Percentiles rank a stretch among this genome's conserved stretches.
phyloP scores from a whole-genome alignment of 768 basidiomycete species.

The Macrolepiota fuliginosa region DNA sequence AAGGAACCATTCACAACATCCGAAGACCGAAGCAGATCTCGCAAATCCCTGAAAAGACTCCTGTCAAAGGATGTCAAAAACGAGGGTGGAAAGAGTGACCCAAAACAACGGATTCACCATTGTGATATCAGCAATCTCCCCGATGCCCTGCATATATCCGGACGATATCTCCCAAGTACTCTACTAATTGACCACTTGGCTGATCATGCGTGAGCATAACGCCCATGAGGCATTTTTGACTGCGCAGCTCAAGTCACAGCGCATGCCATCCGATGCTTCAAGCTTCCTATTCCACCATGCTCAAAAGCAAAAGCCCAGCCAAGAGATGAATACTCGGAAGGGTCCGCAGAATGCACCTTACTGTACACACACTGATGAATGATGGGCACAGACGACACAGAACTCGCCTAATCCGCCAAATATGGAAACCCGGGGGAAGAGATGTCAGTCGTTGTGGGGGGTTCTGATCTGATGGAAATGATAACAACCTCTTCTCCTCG shows the following conservation, averaged over 20 bases:
- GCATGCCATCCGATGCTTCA: too few species aligned
- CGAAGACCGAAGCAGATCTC: not conserved
- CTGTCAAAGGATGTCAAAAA: not conserved
- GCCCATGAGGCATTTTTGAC: too few species aligned
- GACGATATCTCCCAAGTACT: not conserved
- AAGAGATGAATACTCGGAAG: not conserved
- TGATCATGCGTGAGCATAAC: not conserved
- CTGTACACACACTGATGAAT: not conserved
- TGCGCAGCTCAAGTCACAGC: too few species aligned
- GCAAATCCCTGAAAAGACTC: not conserved
- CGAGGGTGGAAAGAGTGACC: slow-evolving; percentile 10
- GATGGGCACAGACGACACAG: not conserved
- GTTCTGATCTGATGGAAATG: not conserved
- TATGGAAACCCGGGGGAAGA: not conserved
- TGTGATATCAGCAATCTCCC: not conserved
- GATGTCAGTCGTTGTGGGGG: not conserved
- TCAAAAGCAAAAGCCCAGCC: too few species aligned
- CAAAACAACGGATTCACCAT: not conserved
- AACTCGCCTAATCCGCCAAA: not conserved
- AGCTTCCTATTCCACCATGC: too few species aligned
- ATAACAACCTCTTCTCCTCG: too few species aligned
- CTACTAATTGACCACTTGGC: not conserved
- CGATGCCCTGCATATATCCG: not conserved
- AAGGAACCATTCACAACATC: not conserved
- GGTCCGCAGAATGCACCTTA: not conserved